These are phyloP conservation scores for Pichia sp. DNA, from an alignment of 1,139 yeast species.

Conservation along the genomic window DNA sequence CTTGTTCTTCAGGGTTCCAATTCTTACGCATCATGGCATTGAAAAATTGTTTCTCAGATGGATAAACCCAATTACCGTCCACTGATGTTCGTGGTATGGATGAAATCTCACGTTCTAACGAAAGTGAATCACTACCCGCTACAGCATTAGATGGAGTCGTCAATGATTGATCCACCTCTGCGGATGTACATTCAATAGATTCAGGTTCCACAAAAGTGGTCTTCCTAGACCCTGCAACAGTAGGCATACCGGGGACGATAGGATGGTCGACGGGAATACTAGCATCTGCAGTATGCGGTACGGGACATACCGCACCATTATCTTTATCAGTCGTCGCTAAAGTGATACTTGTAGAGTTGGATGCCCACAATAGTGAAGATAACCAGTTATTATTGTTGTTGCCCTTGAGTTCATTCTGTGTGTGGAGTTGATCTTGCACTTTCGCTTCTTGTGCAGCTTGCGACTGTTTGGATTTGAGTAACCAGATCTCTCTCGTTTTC, in stretches of 20 bases:
- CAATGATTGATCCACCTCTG: conserved; percentile 12
- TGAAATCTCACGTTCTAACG: conserved; percentile 68
- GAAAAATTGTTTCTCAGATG: conserved; percentile 89
- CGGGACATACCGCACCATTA: conserved; percentile 12
- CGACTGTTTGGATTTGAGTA: conserved; percentile 28
- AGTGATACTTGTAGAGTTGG: no score
- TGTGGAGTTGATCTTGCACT: no score
- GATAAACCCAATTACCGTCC: conserved; percentile 79
- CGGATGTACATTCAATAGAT: conserved; percentile 37
- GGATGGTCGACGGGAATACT: conserved; percentile 14
- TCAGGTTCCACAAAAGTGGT: conserved; percentile 36
- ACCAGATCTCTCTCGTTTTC: conserved; percentile 52
- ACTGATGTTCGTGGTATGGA: conserved; percentile 76
- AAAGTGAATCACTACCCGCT: conserved; percentile 30
- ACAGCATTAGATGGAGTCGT: conserved; percentile 10
- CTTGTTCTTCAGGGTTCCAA: conserved; percentile 75
- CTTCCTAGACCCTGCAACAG: no score
- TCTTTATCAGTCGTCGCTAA: no score
- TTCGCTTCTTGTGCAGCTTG: conserved; percentile 9
- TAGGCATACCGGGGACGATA: conserved; percentile 15
- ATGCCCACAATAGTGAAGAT: no score
- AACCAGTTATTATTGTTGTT: no score
- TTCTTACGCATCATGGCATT: conserved; percentile 91
- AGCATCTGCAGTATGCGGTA: conserved; percentile 12
- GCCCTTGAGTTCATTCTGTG: no score